phyloP scores from a whole-genome alignment of 108 stramenopile genomes.

The Cyclotella baltica region DNA sequence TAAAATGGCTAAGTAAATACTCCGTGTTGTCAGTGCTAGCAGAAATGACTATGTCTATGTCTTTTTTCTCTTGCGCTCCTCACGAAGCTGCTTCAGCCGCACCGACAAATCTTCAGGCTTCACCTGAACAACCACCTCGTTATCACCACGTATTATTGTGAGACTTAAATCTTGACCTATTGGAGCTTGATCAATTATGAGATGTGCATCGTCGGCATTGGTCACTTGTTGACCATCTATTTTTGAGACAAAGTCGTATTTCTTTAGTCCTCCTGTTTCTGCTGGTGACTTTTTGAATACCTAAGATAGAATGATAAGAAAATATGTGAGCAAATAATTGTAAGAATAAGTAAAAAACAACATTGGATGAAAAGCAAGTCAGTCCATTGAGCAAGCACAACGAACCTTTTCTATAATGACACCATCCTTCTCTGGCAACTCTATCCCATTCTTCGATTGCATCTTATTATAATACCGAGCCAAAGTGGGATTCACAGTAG shows the following conservation, averaged over 20 bases:
- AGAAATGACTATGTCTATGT: not conserved
- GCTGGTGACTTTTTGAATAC: slow-evolving; percentile 84
- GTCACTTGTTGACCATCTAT: slow-evolving; percentile 70
- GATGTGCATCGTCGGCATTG: slow-evolving; percentile 78
- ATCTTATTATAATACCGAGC: slow-evolving; percentile 62
- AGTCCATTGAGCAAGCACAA: not conserved
- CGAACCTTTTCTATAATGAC: slow-evolving; percentile 71
- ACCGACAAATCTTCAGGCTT: slow-evolving; percentile 78
- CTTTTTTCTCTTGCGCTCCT: slow-evolving; percentile 56
- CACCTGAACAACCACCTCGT: slow-evolving; percentile 58
- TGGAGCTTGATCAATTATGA: slow-evolving; percentile 74
- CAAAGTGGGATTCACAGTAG: slow-evolving; percentile 76
- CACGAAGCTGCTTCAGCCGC: slow-evolving; percentile 65
- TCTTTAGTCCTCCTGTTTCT: slow-evolving; percentile 68
- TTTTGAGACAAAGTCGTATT: slow-evolving; percentile 76
- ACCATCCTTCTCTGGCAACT: slow-evolving; percentile 79
- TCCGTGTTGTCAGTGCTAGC: too few species aligned
- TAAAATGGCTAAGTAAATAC: too few species aligned
- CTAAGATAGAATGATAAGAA: slow-evolving; percentile 1
- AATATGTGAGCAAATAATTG: not conserved
- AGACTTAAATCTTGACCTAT: slow-evolving; percentile 67
- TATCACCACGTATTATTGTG: slow-evolving; percentile 64
- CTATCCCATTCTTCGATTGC: slow-evolving; percentile 17
- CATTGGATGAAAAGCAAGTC: not conserved
- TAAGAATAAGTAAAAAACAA: not conserved